phyloP scores from a whole-genome alignment of 2,329 filamentous ascomycete species.

The Arthrobotrys megalospora region DNA sequence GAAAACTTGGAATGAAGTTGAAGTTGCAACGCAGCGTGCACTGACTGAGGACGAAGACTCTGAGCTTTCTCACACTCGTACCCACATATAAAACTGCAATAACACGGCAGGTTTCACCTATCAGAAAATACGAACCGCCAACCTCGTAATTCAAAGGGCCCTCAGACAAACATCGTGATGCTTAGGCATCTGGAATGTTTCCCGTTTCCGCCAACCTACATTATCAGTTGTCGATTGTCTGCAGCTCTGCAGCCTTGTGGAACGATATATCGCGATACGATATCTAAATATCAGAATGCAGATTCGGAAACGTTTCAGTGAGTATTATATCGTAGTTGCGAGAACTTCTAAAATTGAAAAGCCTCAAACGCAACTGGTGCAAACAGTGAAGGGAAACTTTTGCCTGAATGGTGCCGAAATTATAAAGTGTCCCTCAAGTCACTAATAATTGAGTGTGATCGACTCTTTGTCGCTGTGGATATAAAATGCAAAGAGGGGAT shows the following conservation, averaged over 20 bases:
- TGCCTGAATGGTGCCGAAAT: constrained; percentile 40
- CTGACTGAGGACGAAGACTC: constrained; percentile 16
- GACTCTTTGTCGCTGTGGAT: constrained; percentile 7
- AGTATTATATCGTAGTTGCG: neutral
- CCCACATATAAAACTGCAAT: constrained; percentile 56
- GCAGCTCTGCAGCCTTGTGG: neutral
- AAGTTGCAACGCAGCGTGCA: constrained; percentile 41
- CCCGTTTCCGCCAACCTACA: constrained; percentile 15
- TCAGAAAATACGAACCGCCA: constrained; percentile 40
- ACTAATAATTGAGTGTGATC: constrained; percentile 15
- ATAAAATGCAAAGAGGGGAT: constrained; percentile 57
- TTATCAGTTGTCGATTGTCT: constrained; percentile 9
- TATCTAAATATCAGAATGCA: neutral
- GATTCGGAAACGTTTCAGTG: constrained; percentile 16
- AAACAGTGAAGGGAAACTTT: constrained; percentile 28
- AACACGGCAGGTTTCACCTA: constrained; percentile 48
- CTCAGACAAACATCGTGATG: constrained; percentile 34
- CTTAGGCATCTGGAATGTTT: constrained; percentile 17
- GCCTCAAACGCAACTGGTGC: constrained; percentile 32
- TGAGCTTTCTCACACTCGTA: constrained; percentile 26
- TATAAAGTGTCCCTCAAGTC: neutral
- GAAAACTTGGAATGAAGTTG: constrained; percentile 14
- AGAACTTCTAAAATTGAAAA: constrained; percentile 23
- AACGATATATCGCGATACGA: neutral
- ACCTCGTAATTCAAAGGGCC: constrained; percentile 27